Evolutionary conservation across 2,329 filamentous ascomycete species (phyloP).

Genomic region (Neobulgaria alba): DNA sequence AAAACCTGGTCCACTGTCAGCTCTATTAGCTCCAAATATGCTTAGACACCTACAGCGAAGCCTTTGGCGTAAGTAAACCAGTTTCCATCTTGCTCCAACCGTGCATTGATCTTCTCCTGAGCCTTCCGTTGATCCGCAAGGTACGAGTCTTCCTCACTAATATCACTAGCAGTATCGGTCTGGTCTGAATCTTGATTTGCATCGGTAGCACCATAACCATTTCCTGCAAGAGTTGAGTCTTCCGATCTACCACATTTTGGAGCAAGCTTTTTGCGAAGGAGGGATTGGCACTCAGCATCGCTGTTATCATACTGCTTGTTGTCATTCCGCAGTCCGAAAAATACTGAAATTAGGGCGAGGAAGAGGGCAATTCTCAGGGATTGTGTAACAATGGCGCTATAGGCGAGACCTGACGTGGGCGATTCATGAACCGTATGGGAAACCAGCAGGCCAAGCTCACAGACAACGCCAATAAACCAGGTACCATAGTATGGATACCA

Average conservation of each 20-base stretch:
- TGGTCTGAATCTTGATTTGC: conserved; percentile 15
- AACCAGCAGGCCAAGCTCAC: conserved; percentile 42
- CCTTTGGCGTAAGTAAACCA: conserved; percentile 71
- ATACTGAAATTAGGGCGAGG: conserved; percentile 30
- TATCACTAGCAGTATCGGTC: conserved; percentile 22
- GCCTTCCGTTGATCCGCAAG: conserved; percentile 43
- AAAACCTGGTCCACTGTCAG: conserved; percentile 45
- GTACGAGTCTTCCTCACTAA: conserved; percentile 44
- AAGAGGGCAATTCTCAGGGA: conserved; percentile 26
- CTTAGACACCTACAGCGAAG: conserved; percentile 43
- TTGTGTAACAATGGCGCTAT: conserved; percentile 19
- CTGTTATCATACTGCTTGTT: conserved; percentile 27
- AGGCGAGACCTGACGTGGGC: conserved; percentile 20
- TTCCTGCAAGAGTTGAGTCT: conserved; percentile 14
- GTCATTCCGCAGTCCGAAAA: conserved; percentile 22
- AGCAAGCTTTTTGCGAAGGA: conserved; percentile 40
- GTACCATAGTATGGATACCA: conserved; percentile 58
- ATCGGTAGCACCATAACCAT: conserved; percentile 21
- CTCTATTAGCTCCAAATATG: not conserved
- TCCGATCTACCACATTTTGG: conserved; percentile 23
- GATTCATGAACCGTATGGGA: conserved; percentile 26
- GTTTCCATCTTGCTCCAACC: conserved; percentile 64
- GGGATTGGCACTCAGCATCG: conserved; percentile 50
- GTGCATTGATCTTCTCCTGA: conserved; percentile 54
- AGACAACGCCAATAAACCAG: conserved; percentile 48